Evolutionary conservation across 116 monocot species (phyloP).

Genomic region (Trichopus zeylanicus): DNA sequence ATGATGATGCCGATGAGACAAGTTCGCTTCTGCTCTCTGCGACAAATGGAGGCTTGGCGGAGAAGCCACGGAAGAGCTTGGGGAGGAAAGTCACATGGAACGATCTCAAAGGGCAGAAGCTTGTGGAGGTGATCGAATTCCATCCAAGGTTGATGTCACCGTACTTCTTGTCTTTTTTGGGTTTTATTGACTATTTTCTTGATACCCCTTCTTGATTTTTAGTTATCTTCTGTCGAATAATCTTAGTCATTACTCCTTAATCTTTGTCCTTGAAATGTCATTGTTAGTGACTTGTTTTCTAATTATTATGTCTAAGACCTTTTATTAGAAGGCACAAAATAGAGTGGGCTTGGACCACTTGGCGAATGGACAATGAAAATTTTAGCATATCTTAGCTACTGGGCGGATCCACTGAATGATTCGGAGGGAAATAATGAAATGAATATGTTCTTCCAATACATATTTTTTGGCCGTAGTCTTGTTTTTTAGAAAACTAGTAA

Average conservation of each 20-base stretch:
- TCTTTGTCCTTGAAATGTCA: not conserved
- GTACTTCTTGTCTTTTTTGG: not conserved
- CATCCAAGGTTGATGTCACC: slow-evolving; percentile 18
- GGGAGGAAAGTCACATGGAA: slow-evolving; percentile 33
- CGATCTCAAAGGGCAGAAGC: slow-evolving; percentile 23
- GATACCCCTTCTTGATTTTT: not conserved
- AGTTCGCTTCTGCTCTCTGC: slow-evolving; percentile 1
- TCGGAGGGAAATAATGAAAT: too few relatives aligned
- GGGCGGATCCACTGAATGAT: too few relatives aligned
- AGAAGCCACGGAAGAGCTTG: slow-evolving; percentile 7
- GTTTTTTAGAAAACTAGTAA: too few relatives aligned
- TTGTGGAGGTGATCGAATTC: slow-evolving; percentile 29
- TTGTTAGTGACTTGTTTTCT: too few relatives aligned
- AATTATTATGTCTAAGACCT: too few relatives aligned
- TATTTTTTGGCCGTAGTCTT: too few relatives aligned
- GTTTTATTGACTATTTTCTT: not conserved
- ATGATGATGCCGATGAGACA: slow-evolving; percentile 2
- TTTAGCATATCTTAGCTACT: too few relatives aligned
- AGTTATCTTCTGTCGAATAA: not conserved
- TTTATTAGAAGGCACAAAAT: too few relatives aligned
- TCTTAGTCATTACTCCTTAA: not conserved
- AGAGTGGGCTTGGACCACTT: too few relatives aligned
- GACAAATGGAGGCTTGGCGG: slow-evolving; percentile 8
- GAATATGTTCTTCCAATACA: too few relatives aligned
- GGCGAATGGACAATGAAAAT: too few relatives aligned